Percentiles rank a stretch among this genome's conserved stretches.
phyloP scores from a whole-genome alignment of 768 basidiomycete genomes.

The Cubamyces lactineus region DNA sequence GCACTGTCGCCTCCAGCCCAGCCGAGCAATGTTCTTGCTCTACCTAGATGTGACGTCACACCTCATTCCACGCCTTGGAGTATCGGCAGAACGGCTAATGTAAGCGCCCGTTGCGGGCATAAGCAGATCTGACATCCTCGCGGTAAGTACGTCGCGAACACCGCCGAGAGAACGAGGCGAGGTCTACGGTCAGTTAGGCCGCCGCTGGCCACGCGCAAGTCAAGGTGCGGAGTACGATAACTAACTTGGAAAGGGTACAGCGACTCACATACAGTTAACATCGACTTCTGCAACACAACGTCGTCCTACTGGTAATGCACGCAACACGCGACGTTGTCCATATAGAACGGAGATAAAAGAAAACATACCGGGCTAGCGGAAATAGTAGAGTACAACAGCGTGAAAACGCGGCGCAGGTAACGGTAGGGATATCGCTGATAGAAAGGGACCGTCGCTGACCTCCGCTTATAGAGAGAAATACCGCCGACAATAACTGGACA shows the following conservation, averaged over 20 bases:
- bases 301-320: not conserved
- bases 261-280: not conserved
- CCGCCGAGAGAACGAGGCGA: not conserved
- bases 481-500: not conserved
- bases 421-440: constrained; percentile 9
- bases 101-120: not conserved
- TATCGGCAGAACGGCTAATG: not conserved
- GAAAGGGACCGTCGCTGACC: not conserved
- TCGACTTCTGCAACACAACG: not conserved
- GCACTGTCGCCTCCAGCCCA: not conserved
- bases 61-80: constrained; percentile 5
- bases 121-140: not conserved
- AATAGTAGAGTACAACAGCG: constrained; percentile 22
- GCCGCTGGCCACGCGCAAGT: not conserved
- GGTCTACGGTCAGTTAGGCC: not conserved
- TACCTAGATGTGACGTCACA: constrained; percentile 7
- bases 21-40: not conserved
- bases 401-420: not conserved
- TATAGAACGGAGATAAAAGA: not conserved
- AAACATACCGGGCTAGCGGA: constrained; percentile 15
- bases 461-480: not conserved
- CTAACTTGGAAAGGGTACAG: not conserved
- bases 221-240: not conserved
- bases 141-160: not conserved
- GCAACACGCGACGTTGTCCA: not conserved